A percentile compares a stretch with the other conserved stretches of the same genome.
Evolutionary conservation across 139 green algal species (phyloP).

Genomic region (Chlorella sorokiniana): DNA sequence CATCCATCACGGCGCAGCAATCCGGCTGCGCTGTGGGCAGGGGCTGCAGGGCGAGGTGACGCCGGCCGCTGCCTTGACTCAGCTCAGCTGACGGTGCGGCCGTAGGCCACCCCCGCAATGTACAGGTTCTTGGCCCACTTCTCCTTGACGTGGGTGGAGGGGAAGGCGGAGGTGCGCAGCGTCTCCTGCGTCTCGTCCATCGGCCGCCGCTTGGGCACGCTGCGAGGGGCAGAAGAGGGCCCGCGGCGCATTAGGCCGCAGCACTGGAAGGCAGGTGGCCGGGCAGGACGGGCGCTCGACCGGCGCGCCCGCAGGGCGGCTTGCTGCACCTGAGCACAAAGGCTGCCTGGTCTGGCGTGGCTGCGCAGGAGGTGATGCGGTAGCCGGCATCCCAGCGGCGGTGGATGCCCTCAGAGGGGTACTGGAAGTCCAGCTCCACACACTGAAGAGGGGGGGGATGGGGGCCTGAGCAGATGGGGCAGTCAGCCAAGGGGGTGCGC

Average conservation of each 20-base stretch:
- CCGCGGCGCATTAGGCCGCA: not conserved
- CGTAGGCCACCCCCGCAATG: constrained; percentile 94
- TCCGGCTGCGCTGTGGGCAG: not conserved
- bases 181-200: constrained; percentile 98
- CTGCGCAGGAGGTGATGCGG: constrained; percentile 95
- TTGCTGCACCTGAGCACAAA: constrained; percentile 55
- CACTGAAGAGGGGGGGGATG: constrained; percentile 61
- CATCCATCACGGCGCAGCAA: not conserved
- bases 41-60: not conserved
- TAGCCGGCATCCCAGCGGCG: constrained; percentile 95
- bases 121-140: constrained; percentile 99
- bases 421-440: constrained; percentile 99
- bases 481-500: not conserved
- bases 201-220: constrained; percentile 76
- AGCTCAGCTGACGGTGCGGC: constrained; percentile 82
- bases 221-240: constrained; percentile 6
- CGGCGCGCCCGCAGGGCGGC: not conserved
- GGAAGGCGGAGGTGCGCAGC: constrained; percentile 94
- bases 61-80: too few species aligned
- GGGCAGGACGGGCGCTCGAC: not conserved
- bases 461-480: not conserved
- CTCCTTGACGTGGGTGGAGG: constrained; percentile 97
- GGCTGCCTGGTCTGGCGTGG: constrained; percentile 89
- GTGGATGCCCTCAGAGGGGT: constrained; percentile 97
- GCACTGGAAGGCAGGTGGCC: not conserved